Base-by-base conservation (phyloP, 495 filamentous ascomycete genomes). In the Talaromyces thailandensis region DNA sequence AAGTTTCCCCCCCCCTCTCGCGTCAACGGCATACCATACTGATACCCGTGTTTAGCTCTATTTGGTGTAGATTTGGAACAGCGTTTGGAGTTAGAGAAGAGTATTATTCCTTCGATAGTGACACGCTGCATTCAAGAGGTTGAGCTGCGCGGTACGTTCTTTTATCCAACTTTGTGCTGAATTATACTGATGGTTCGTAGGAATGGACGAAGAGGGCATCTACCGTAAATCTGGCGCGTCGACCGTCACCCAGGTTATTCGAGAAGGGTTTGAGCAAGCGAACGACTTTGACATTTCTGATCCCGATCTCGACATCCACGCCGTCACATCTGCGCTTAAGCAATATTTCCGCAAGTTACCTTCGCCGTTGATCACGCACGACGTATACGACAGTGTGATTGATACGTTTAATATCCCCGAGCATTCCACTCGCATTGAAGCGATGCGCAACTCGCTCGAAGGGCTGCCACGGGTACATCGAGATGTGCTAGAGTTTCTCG, bases 191-290 rank as follows among this genome's bases (percentile, higher is more conserved):
- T 26, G 0, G 40, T 23, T 66, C 62, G n/a, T 61, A 86, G 94
- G 94, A 50, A 97, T 99, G 92, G 92, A 98, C 69, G 83, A 95
- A 70, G 93, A 98, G 75, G 95, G 95, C 58, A 96, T 99, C 65
- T 99, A 99, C 78, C 87, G 95, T 64, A 99, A 99, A 79, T 93
- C 91, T 32, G 95, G 95, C 56, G 93, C 93, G 66, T 88, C 87
- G 61, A 88, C 88, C 2, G 89, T 91, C 64, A 88, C 95, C 71
- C 94, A 96, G 70, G 77, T 79, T 50, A 91, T 99, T 63, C 86
- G 90, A 63, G 90, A 92, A 64, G 90, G 92, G 35, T 97, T 99
- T 69, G 93, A 99, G 68, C 86, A 85, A 67, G 86, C 76, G 63
- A 77, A 74, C 8, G 85, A 89, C 64, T 93, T 83, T 67, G 94